Base-by-base conservation (phyloP, 2,329 filamentous ascomycete genomes). In the Aspergillus calidoustus region DNA sequence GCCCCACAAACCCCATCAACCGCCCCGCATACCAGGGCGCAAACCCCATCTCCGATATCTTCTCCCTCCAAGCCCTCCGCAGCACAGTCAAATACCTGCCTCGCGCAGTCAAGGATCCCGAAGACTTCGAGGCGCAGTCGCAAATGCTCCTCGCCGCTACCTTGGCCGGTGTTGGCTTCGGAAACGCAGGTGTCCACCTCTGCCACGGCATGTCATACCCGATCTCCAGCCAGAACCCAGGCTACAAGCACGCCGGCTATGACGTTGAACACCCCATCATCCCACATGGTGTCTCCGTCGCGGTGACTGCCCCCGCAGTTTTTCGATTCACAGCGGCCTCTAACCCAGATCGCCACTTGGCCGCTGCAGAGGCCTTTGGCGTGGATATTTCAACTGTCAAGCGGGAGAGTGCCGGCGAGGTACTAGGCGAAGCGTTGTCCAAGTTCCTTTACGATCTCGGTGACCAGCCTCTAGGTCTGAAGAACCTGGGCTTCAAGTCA, bases 1-100 rank as follows among this genome's bases (percentile, higher is more conserved):
- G 94, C 3, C 96, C 96, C 0, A 80, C 86, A 4, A 98, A 99
- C 75, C 95, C 96, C 0, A 91, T 99, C 69, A 84, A 94, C 63
- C 86, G 95, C 4, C 95, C 95, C 0, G 93, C 95, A 0, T 99
- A 99, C 74, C 95, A 99, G 77, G 95, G 95, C 46, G 93, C 95
- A 7, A 99, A 99, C 75, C 95, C 95, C 2, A 99, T 99, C 70
- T 96, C 91, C 48, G 95, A 99, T 75, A 94, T 99, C 68, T 99
- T 99, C 82, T 96, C 92, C 3, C 84, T 99, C 22, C 89, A 91
- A 69, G 93, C 95, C 0, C 85, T 99, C 6, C 85, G 87, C 31
- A 86, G 87, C 69, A 97, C 93, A 0, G 88, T 97, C 66, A 93
- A 97, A 79, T 99, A 97, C 73, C 88, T 99, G 0, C 95, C 94